Evolutionary conservation across 78 protist species (phyloP).

Genomic region (Dictyostelium purpureum): DNA sequence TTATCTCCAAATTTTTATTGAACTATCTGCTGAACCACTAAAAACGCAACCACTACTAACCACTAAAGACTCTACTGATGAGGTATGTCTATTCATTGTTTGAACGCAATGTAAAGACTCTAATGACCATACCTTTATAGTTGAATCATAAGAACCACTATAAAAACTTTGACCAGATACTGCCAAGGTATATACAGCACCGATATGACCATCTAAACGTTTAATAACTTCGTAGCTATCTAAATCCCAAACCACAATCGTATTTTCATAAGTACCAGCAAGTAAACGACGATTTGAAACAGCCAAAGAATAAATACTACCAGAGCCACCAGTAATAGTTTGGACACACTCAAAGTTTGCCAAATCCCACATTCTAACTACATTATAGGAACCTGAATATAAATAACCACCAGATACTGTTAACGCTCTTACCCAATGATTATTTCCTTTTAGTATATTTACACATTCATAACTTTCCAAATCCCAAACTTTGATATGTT

Average conservation of each 20-base stretch:
- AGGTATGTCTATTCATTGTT: constrained; percentile 75
- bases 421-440: constrained; percentile 86
- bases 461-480: constrained; percentile 37
- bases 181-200: constrained; percentile 76
- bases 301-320: constrained; percentile 71
- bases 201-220: constrained; percentile 73
- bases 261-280: constrained; percentile 80
- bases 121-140: constrained; percentile 73
- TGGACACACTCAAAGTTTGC: constrained; percentile 45
- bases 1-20: constrained; percentile 80
- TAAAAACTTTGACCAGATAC: constrained; percentile 49
- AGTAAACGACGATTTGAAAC: constrained; percentile 19
- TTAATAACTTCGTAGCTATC: constrained; percentile 33
- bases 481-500: constrained; percentile 67
- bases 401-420: constrained; percentile 36
- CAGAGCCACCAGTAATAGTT: constrained; percentile 55
- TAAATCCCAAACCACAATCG: constrained; percentile 61
- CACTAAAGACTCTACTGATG: constrained; percentile 70
- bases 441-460: constrained; percentile 49
- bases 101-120: constrained; percentile 64
- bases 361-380: constrained; percentile 73
- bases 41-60: constrained; percentile 42
- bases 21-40: constrained; percentile 81
- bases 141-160: constrained; percentile 72
- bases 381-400: constrained; percentile 64